Conservation (phyloP, 1,284 basidiomycete species). For the Neolentinus lepideus region DNA sequence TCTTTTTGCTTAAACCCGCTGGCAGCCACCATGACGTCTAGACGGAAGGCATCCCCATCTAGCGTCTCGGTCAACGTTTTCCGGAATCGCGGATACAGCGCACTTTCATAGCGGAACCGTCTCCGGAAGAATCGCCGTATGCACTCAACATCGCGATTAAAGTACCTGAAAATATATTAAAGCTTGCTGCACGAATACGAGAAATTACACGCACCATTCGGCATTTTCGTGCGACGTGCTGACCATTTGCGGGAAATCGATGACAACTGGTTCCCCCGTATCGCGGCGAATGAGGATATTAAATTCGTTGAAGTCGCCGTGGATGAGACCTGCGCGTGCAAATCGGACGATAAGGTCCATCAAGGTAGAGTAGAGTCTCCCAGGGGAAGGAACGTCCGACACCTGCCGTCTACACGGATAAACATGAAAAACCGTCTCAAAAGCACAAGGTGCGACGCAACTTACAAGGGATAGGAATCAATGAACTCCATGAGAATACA, state of each 20-base stretch:
- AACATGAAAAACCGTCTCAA: not conserved
- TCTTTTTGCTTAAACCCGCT: constrained; percentile 87
- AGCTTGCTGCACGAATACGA: not conserved
- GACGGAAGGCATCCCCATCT: constrained; percentile 45
- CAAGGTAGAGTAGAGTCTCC: constrained; percentile 84
- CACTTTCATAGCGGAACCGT: constrained; percentile 90
- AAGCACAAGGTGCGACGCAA: constrained; percentile 7
- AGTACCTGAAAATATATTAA: constrained; percentile 65
- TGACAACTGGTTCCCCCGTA: constrained; percentile 83
- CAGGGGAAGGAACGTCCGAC: constrained; percentile 75
- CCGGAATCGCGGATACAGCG: constrained; percentile 80
- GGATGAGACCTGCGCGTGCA: constrained; percentile 89
- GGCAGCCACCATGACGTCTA: constrained; percentile 88
- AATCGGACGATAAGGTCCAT: constrained; percentile 98
- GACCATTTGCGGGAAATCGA: constrained; percentile 99
- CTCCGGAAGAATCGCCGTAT: constrained; percentile 91
- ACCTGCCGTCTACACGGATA: constrained; percentile 74
- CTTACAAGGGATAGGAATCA: constrained; percentile 91
- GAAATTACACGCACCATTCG: constrained; percentile 67
- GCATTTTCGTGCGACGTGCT: constrained; percentile 96
- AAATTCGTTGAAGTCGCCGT: constrained; percentile 99
- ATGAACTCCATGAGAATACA: constrained; percentile 95
- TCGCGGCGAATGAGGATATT: constrained; percentile 90
- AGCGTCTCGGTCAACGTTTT: constrained; percentile 47
- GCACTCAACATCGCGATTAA: constrained; percentile 96